Base-by-base conservation (phyloP, 768 basidiomycete genomes). In the Macrolepiota albuminosa region DNA sequence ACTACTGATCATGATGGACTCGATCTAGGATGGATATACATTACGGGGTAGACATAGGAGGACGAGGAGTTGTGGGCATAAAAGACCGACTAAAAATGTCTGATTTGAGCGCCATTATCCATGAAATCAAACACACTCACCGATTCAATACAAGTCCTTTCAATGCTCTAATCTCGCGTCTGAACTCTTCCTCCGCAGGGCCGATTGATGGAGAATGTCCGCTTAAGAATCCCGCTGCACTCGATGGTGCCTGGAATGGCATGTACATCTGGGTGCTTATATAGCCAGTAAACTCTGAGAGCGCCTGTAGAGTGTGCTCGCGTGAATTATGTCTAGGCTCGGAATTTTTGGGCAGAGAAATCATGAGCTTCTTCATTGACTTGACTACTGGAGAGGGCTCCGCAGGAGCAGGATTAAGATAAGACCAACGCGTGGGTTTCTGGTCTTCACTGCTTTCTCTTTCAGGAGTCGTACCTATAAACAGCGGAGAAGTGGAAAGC, bases 121-220 rank as follows among this genome's bases (percentile, higher is more conserved):
- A n/a, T n/a, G n/a, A 33, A 14, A 33, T 21, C 1, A 33, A 42
- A n/a, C 26, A 42, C 50, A 76, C 78, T 63, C 66, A 84, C 85
- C 91, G 76, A 69, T 89, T 93, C 47, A 93, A 74, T 50, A 89
- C 88, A 24, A 92, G 78, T 9, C 90, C 89, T 66, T 92, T 93
- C 66, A 93, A 71, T 13, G 88, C 86, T 58, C 88, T 78, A 48
- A 93, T 87, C 68, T 93, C 91, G 60, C 84, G 79, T 59, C 82
- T 80, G 13, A 91, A 69, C 57, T 91, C 89, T 64, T 91, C 90
- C 68, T 85, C 86, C 48, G 84, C 76, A 2, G 80, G 75, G 42
- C 67, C 69, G 36, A 73, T 56, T 10, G 60, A 58, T 10, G 60
- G 57, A 18, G 64, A 65, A 33, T 65, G 63, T 34, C 62, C 63